These are phyloP conservation scores for Jimgerdemannia flammicorona DNA, from an alignment of 192 early-diverging fungal species.

Conservation along the genomic window DNA sequence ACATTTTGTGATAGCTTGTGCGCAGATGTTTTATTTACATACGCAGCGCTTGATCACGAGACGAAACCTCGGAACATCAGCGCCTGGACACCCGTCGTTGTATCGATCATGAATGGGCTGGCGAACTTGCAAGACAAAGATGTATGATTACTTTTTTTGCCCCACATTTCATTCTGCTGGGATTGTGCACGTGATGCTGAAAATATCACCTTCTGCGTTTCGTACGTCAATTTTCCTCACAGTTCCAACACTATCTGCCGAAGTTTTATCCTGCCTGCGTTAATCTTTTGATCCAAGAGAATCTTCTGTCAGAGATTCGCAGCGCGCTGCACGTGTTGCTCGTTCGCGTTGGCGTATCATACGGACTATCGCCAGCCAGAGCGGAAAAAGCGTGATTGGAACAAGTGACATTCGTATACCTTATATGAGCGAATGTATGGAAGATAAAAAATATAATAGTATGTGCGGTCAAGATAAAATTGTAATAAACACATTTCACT, in stretches of 20 bases:
- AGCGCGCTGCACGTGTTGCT: conserved; percentile 40
- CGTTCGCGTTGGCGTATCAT: conserved; percentile 39
- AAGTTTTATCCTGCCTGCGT: conserved; percentile 62
- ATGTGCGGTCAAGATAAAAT: too few species aligned
- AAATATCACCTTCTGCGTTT: too few species aligned
- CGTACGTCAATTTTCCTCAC: conserved; percentile 6
- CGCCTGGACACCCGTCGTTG: conserved; percentile 76
- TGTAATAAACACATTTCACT: too few species aligned
- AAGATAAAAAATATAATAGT: too few species aligned
- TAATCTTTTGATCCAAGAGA: conserved; percentile 61
- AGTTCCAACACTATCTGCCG: conserved; percentile 58
- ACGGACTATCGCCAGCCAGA: conserved; percentile 21
- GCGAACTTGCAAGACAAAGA: conserved; percentile 63
- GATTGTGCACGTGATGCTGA: too few species aligned
- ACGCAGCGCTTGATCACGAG: conserved; percentile 64
- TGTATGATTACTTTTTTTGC: conserved; percentile 20
- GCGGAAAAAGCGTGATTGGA: background rate
- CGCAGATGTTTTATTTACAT: conserved; percentile 55
- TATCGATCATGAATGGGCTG: conserved; percentile 64
- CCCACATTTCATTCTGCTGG: too few species aligned
- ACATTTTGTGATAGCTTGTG: conserved; percentile 28
- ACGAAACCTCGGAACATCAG: conserved; percentile 65
- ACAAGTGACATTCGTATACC: background rate
- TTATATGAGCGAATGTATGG: too few species aligned
- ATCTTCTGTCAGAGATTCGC: conserved; percentile 55